These are phyloP conservation scores for Medicago arabica DNA, from an alignment of 306 rosid genomes.

Conservation along the genomic window DNA sequence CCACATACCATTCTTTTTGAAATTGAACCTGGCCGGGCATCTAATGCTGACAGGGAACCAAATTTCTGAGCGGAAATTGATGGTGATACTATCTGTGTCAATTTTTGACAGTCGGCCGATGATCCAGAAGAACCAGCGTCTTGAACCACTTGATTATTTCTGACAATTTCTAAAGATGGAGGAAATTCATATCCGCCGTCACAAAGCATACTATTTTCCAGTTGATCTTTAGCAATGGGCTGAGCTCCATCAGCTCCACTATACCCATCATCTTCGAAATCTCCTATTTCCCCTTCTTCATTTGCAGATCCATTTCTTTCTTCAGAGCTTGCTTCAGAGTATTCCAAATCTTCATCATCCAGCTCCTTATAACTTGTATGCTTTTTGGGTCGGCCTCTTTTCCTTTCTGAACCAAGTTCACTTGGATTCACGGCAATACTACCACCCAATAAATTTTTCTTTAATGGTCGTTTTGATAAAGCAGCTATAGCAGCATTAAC, in stretches of 20 bases:
- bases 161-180: conserved; percentile 59
- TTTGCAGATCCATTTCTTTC: conserved; percentile 83
- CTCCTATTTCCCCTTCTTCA: conserved; percentile 90
- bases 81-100: conserved; percentile 70
- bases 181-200: conserved; percentile 70
- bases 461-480: conserved; percentile 77
- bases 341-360: conserved; percentile 85
- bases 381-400: conserved; percentile 90
- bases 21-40: conserved; percentile 80
- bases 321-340: conserved; percentile 92
- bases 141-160: conserved; percentile 65
- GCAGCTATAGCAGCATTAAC: conserved; percentile 79
- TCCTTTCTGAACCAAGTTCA: conserved; percentile 90
- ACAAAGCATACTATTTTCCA: conserved; percentile 65
- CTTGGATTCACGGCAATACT: conserved; percentile 54
- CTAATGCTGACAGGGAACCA: conserved; percentile 92
- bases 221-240: conserved; percentile 62
- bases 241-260: conserved; percentile 77
- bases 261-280: conserved; percentile 86
- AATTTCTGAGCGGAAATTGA: conserved; percentile 91
- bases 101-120: conserved; percentile 72
- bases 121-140: conserved; percentile 85
- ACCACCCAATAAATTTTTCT: conserved; percentile 64
- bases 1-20: conserved; percentile 78
- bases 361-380: conserved; percentile 79